Evolutionary conservation across 371 early-diverging fungal genomes (phyloP).

Genomic region (Circinella minor): DNA sequence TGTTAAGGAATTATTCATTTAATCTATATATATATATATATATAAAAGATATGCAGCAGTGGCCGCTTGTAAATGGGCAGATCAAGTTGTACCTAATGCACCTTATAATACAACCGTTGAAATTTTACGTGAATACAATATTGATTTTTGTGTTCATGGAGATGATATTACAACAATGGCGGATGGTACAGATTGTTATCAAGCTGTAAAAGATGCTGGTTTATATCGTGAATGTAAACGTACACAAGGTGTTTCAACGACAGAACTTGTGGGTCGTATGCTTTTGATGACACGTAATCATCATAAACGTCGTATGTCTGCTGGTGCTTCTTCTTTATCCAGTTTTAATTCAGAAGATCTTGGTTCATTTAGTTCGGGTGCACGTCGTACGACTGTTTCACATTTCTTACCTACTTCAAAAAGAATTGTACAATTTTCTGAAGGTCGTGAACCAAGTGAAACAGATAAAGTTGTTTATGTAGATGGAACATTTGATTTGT

Average conservation of each 20-base stretch:
- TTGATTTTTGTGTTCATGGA: constrained; percentile 95
- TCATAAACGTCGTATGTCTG: constrained; percentile 63
- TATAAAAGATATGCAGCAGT: constrained; percentile 84
- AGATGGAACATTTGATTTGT: constrained; percentile 96
- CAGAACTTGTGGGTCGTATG: constrained; percentile 96
- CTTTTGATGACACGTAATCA: constrained; percentile 90
- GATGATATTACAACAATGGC: constrained; percentile 95
- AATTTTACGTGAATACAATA: constrained; percentile 79
- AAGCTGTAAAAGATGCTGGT: constrained; percentile 93
- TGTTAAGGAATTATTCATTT: too few relatives aligned
- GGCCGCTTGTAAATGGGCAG: constrained; percentile 96
- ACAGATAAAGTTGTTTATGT: constrained; percentile 85
- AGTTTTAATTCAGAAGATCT: constrained; percentile 68
- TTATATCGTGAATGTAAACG: constrained; percentile 93
- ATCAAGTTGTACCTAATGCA: constrained; percentile 90
- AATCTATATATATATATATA: too few relatives aligned
- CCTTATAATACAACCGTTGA: constrained; percentile 93
- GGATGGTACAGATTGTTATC: constrained; percentile 96
- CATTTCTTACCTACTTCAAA: constrained; percentile 89
- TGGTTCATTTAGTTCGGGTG: constrained; percentile 60
- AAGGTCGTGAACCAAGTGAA: constrained; percentile 74
- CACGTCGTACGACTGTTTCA: constrained; percentile 64
- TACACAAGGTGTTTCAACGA: constrained; percentile 93
- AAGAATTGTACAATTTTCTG: constrained; percentile 87
- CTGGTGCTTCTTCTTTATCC: constrained; percentile 54